phyloP scores from a whole-genome alignment of 331 rosid genomes.

The Pyracantha coccinea region DNA sequence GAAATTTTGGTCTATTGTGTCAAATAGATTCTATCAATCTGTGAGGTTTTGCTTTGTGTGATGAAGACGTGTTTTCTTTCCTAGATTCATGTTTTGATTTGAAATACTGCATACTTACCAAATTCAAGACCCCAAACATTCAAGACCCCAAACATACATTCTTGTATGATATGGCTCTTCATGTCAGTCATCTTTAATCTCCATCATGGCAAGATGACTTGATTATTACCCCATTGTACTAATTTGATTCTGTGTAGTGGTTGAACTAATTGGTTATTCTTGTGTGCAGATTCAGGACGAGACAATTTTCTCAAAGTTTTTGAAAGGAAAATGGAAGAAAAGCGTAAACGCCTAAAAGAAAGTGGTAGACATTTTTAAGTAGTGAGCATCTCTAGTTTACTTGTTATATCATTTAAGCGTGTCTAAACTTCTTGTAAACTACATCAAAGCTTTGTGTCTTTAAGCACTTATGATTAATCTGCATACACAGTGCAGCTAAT shows the following conservation, averaged over 20 bases:
- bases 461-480: constrained; percentile 7
- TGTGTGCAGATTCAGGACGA: constrained; percentile 67
- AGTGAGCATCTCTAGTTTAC: constrained; percentile 19
- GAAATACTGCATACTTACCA: background rate
- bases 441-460: background rate
- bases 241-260: constrained; percentile 14
- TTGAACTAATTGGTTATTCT: constrained; percentile 31
- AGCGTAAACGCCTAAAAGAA: constrained; percentile 62
- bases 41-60: background rate
- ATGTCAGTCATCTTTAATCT: background rate
- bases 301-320: constrained; percentile 70
- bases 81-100: background rate
- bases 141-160: background rate
- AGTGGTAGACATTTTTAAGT: constrained; percentile 52
- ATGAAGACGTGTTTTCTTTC: background rate
- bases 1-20: background rate
- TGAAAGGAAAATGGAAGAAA: constrained; percentile 86
- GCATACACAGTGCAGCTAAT: constrained; percentile 22
- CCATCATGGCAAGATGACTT: background rate
- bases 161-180: background rate
- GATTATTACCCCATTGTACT: constrained; percentile 1
- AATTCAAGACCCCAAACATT: background rate
- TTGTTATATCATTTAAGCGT: constrained; percentile 1
- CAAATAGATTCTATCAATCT: background rate
- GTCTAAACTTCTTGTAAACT: background rate